Evolutionary conservation across 208 protist species (phyloP).

Genomic region (Balamuthia mandrillaris): DNA sequence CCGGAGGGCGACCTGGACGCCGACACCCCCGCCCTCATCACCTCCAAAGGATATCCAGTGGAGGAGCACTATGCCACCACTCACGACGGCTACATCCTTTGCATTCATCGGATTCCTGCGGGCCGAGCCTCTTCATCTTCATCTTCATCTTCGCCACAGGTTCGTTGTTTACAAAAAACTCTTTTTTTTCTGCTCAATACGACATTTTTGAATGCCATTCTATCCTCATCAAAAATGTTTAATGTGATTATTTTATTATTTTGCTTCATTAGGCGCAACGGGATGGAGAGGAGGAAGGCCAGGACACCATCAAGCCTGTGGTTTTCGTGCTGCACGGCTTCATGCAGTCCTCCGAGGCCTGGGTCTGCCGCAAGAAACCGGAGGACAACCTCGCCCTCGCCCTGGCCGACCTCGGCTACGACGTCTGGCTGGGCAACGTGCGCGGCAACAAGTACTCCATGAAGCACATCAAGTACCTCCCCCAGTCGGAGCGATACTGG

Average conservation of each 20-base stretch:
- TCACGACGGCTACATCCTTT: slow-evolving; percentile 32
- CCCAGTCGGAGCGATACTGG: slow-evolving; percentile 28
- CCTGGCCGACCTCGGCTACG: slow-evolving; percentile 38
- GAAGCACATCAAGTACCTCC: slow-evolving; percentile 22
- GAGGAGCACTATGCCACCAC: slow-evolving; percentile 42
- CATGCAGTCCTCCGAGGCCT: slow-evolving; percentile 37
- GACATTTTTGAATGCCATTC: no score
- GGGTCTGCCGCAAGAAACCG: slow-evolving; percentile 28
- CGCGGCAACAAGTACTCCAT: slow-evolving; percentile 48
- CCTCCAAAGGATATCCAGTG: slow-evolving; percentile 12
- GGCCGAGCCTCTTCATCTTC: slow-evolving; percentile 1
- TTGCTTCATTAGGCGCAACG: no score
- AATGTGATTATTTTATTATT: no score
- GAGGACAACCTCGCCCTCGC: slow-evolving; percentile 37
- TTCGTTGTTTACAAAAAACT: no score
- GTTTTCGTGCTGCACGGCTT: slow-evolving; percentile 49
- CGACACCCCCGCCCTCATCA: slow-evolving; percentile 38
- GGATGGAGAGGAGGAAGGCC: no score
- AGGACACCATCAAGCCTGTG: slow-evolving; percentile 13
- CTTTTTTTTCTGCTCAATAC: no score
- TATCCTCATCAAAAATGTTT: no score
- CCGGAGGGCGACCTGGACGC: slow-evolving; percentile 20
- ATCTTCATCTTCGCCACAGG: slow-evolving; percentile 21
- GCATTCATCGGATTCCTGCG: slow-evolving; percentile 37
- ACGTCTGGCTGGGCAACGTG: slow-evolving; percentile 52